Evolutionary conservation across 192 early-diverging fungal genomes (phyloP), one percentile per base, ranked within the genome.

Genomic region (Physocladia obscura): DNA sequence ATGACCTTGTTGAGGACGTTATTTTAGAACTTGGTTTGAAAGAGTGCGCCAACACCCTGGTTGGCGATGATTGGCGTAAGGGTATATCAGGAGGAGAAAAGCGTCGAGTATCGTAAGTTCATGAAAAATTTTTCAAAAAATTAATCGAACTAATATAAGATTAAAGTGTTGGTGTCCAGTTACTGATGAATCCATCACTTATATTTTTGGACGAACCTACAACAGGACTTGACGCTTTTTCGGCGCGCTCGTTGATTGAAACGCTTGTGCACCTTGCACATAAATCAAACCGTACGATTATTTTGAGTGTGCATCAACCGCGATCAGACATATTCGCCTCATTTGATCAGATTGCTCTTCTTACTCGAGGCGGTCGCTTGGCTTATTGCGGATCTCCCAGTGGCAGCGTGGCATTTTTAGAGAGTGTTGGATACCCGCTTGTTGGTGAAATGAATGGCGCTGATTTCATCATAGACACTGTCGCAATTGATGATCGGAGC

Each of bases 251-350:
- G 49, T 76, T 91, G 2, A 83, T 89, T 34, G 79, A 88, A 73
- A 84, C 86, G 17, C 77, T 84, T 26, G 73, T 76, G 3, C 39
- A 49, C 15, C 74, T 82, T 69, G 73, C 51, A 38, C 71, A 37
- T 36, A 70, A 47, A 74, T 73, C 30, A 5, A 68, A 68, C 35
- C 71, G 81, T 30, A 79, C 91, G 3, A 90, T 94, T 15, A 75
- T 95, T 44, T 84, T 92, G 73, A 90, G 92, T 1, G 93, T 97
- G 64, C 94, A 97, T 67, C 94, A 95, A 74, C 94, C 94, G 31
- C 87, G 86, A 34, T 88, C 89, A 4, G 87, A 92, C 60, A 89
- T 92, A 57, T 94, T 94, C 79, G 77, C 82, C 26, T 84, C 87
- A 5, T 93, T 96, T 74, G 91, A 96, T 80, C 81, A 85, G 64